Percentiles rank a stretch among this genome's conserved stretches.
phyloP scores from a whole-genome alignment of 2,329 filamentous ascomycete genomes.

The Penicillium vulpinum region DNA sequence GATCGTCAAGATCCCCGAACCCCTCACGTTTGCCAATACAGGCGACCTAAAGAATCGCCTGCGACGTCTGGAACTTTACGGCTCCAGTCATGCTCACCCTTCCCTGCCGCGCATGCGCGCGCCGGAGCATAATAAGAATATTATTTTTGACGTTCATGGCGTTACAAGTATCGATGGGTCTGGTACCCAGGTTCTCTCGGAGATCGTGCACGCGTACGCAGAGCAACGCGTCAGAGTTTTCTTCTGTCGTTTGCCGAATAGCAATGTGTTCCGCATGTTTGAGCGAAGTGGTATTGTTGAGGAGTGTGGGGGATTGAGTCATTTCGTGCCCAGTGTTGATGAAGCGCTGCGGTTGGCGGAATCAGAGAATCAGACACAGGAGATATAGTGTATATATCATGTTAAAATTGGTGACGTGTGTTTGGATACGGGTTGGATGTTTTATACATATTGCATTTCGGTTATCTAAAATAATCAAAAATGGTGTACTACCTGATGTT shows the following conservation, averaged over 20 bases:
- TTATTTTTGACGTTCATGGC: slow-evolving; percentile 98
- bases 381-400: slow-evolving; percentile 22
- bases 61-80: slow-evolving; percentile 81
- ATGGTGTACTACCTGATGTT: neutral
- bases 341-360: slow-evolving; percentile 83
- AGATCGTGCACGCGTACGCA: slow-evolving; percentile 83
- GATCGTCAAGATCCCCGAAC: slow-evolving; percentile 97
- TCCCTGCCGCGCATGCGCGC: slow-evolving; percentile 76
- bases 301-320: slow-evolving; percentile 70
- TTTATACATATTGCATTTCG: neutral
- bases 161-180: slow-evolving; percentile 93
- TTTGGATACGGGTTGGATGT: neutral
- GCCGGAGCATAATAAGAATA: slow-evolving; percentile 80
- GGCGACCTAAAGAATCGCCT: slow-evolving; percentile 85
- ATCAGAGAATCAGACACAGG: slow-evolving; percentile 57
- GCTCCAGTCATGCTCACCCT: slow-evolving; percentile 80
- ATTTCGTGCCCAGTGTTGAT: slow-evolving; percentile 81
- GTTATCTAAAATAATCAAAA: neutral
- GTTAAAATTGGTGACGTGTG: neutral
- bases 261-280: slow-evolving; percentile 70
- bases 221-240: slow-evolving; percentile 65
- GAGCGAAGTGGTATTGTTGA: slow-evolving; percentile 80
- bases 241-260: slow-evolving; percentile 56
- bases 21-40: slow-evolving; percentile 94
- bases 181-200: slow-evolving; percentile 83